phyloP scores from a whole-genome alignment of 148 eudicot species.

The Heliosperma pusillum region DNA sequence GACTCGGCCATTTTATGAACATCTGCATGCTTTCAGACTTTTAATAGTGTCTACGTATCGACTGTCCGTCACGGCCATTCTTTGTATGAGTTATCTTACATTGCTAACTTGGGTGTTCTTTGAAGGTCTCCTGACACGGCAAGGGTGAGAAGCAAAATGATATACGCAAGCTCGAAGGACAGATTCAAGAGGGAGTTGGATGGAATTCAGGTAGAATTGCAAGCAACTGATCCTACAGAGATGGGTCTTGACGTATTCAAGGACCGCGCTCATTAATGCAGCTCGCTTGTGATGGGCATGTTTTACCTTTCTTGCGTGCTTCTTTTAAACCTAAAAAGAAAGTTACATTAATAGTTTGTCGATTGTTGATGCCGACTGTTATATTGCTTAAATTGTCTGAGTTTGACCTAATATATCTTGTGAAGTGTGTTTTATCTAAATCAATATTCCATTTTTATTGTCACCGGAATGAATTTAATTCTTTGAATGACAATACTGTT shows the following conservation, averaged over 20 bases:
- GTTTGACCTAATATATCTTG: constrained; percentile 25
- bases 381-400: constrained; percentile 35
- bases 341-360: constrained; percentile 42
- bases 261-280: constrained; percentile 56
- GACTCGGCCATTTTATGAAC: no score
- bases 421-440: constrained; percentile 22
- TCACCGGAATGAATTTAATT: not conserved
- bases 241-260: constrained; percentile 82
- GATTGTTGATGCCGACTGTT: constrained; percentile 26
- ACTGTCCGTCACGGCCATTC: no score
- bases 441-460: constrained; percentile 33
- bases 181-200: constrained; percentile 85
- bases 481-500: not conserved
- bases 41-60: no score
- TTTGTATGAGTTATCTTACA: not conserved
- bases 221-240: constrained; percentile 87
- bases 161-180: constrained; percentile 82
- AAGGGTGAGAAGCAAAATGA: constrained; percentile 82
- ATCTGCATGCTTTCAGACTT: no score
- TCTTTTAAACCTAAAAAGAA: constrained; percentile 22
- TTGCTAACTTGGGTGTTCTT: not conserved
- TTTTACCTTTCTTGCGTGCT: constrained; percentile 12
- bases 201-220: constrained; percentile 87
- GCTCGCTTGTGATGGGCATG: constrained; percentile 11
- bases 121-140: constrained; percentile 82